A percentile compares a stretch with the other conserved stretches of the same genome.
These are phyloP conservation scores for Colletotrichum lini DNA, from an alignment of 2,329 filamentous ascomycete species.

Conservation along the genomic window DNA sequence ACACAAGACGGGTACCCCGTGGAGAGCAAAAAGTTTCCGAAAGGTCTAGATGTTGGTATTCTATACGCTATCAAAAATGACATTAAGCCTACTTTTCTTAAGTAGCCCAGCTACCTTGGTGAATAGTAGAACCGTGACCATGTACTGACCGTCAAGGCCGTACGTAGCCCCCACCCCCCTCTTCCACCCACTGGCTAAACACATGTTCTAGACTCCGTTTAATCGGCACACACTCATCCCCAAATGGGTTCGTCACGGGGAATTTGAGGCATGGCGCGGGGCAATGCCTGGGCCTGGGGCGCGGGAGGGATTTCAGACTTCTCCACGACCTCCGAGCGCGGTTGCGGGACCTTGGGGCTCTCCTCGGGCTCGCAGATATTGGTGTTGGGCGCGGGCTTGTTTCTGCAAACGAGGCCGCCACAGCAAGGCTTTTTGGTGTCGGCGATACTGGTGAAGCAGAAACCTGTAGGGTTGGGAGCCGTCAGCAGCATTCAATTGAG, in stretches of 20 bases:
- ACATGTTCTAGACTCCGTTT: too few species aligned
- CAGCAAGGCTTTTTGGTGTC: slow-evolving; percentile 31
- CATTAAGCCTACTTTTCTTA: background rate
- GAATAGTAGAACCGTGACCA: background rate
- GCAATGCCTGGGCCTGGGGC: background rate
- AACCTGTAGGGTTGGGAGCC: background rate
- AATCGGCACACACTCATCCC: background rate
- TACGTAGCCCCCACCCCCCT: background rate
- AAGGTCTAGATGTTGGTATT: background rate
- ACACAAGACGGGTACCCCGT: background rate
- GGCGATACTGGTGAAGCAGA: slow-evolving; percentile 20
- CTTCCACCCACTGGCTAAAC: too few species aligned
- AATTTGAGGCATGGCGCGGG: background rate
- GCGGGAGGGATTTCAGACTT: background rate
- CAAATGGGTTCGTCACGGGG: background rate
- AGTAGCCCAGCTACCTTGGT: background rate
- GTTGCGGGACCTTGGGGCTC: background rate
- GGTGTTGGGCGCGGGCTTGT: slow-evolving; percentile 6
- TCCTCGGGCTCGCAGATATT: slow-evolving; percentile 23
- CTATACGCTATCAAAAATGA: background rate
- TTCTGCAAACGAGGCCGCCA: slow-evolving; percentile 25
- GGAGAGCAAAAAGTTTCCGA: background rate
- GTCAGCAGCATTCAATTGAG: background rate
- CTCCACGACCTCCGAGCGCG: background rate
- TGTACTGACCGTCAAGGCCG: background rate